Evolutionary conservation across 768 basidiomycete genomes (phyloP).

Genomic region (Hygrophorus pudorinus): DNA sequence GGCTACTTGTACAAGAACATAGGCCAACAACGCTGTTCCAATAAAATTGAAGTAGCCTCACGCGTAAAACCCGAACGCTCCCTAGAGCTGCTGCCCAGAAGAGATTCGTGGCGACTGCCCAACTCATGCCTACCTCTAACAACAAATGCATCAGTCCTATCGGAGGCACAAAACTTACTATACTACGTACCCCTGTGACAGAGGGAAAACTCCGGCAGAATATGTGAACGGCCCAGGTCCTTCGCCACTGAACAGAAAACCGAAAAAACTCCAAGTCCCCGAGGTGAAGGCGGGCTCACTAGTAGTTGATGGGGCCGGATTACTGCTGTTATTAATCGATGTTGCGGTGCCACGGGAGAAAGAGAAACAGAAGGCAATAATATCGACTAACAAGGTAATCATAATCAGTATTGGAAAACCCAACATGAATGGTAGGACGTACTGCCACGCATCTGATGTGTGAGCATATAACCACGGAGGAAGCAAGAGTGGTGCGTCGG

Average conservation of each 20-base stretch:
- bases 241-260: conserved; percentile 37
- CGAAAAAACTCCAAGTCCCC: no score
- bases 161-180: conserved; percentile 3
- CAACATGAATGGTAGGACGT: conserved; percentile 12
- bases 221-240: no score
- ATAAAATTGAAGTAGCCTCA: conserved; percentile 13
- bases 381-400: conserved; percentile 47
- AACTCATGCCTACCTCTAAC: conserved; percentile 26
- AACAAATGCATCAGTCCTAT: not conserved
- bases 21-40: not conserved
- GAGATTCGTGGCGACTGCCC: conserved; percentile 42
- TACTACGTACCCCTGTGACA: conserved; percentile 64
- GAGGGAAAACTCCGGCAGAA: conserved; percentile 81
- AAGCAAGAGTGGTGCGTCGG: conserved; percentile 39
- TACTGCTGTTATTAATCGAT: no score
- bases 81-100: conserved; percentile 48
- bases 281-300: no score
- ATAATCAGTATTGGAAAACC: conserved; percentile 22
- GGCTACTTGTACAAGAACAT: conserved; percentile 39
- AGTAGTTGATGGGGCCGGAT: conserved; percentile 35
- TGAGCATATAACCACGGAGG: conserved; percentile 51
- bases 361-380: conserved; percentile 69
- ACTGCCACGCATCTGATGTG: conserved; percentile 59
- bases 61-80: conserved; percentile 14
- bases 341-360: no score